Percentiles rank a stretch among this genome's conserved stretches.
phyloP scores from a whole-genome alignment of 805 yeast species.

The Clavispora phyllophila region DNA sequence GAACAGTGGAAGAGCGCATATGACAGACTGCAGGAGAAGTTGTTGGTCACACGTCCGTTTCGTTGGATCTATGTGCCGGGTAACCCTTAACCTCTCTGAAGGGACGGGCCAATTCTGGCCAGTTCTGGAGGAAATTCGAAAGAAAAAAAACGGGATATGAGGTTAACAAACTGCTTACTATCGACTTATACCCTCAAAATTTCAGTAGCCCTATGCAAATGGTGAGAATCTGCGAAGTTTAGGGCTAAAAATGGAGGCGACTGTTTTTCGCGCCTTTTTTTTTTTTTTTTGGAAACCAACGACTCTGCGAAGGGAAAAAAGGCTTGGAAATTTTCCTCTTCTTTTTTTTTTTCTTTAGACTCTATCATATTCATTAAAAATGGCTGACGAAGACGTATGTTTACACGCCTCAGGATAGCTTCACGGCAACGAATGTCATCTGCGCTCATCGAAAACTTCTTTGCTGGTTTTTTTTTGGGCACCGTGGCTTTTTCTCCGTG shows the following conservation, averaged over 20 bases:
- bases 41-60: neutral
- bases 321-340: slow-evolving; percentile 13
- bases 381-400: slow-evolving; percentile 43
- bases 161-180: neutral
- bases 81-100: neutral
- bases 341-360: slow-evolving; percentile 17
- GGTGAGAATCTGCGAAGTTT: neutral
- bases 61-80: neutral
- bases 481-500: neutral
- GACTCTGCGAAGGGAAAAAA: slow-evolving; percentile 13
- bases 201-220: neutral
- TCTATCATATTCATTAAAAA: slow-evolving; percentile 16
- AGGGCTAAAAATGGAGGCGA: neutral
- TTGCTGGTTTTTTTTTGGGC: neutral
- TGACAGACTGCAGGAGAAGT: neutral
- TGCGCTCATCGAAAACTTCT: neutral
- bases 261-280: neutral
- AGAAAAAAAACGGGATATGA: neutral
- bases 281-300: slow-evolving; percentile 7
- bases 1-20: neutral
- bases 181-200: neutral
- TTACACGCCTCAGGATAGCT: neutral
- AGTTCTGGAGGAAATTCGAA: neutral
- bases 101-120: neutral
- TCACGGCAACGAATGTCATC: too few species aligned